Evolutionary conservation across 2,329 filamentous ascomycete genomes (phyloP), one percentile per base, ranked within the genome.

Genomic region (Helicocarpus griseus): DNA sequence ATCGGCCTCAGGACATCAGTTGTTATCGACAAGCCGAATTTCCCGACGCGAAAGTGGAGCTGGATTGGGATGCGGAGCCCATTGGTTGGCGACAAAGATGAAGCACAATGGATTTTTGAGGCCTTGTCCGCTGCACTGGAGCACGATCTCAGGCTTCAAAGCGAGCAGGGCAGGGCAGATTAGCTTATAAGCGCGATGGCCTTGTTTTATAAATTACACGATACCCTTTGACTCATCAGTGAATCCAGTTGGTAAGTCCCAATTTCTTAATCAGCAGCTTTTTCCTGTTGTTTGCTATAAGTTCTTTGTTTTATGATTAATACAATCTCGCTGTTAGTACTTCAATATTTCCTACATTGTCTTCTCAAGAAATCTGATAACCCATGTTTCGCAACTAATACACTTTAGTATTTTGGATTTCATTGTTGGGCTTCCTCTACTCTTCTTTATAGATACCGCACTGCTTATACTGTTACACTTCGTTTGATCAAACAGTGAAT

Each of bases 101-200:
- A 74, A 57, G 63, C 71, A 26, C 64, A 71, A 52, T 73, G 71
- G 72, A 58, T 74, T 13, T 56, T 73, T 29, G 63, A 68, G 51
- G 63, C 65, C 36, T 54, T 74, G 44, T 63, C 69, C 21, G 58
- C 65, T 29, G 65, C 61, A 8, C 54, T 73, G 43, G 69, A 73
- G 53, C 56, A 59, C 26, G 70, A 67, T 51, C 58, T 73, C 49
- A 64, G 54, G 17, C 48, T 33, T 19, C 63, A 67, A 53, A 62
- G 60, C 51, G 58, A 59, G 11, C 31, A 35, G 29, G n/a, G 22
- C 4, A 17, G 17, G 33, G n/a, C 14, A 8, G 4, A 35, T 14
- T n/a, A n/a, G 8, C n/a, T n/a, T n/a, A n/a, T n/a, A n/a, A n/a
- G n/a, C 4, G 29, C 19, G 19, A 45, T 5, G 19, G 19, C 3